Evolutionary conservation across 2,329 filamentous ascomycete species (phyloP), one percentile per base, ranked within the genome.

Genomic region (Sordariomycetes sp.): DNA sequence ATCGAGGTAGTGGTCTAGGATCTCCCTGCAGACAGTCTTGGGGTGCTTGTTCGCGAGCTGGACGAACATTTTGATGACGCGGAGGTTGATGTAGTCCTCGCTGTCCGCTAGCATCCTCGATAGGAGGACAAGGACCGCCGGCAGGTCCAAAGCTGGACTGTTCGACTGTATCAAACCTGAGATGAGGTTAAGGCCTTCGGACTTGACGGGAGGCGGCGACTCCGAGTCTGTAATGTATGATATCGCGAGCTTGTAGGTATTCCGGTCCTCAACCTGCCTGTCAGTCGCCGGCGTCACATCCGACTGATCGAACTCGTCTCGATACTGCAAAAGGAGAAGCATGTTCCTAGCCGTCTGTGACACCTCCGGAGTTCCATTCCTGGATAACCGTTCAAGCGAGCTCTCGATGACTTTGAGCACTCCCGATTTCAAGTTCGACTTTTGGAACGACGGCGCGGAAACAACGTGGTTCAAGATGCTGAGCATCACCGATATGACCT

Each of bases 11-110:
- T 81, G 77, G 25, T 88, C 84, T 0, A 86, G 69, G 0, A 90
- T 70, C 62, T 88, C 84, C 24, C 73, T 75, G 3, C 79, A 71
- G 0, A 84, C 82, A 0, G 84, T 78, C 50, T 76, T 79, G 0
- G 85, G 83, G 55, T 88, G 85, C 58, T 73, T 76, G 60, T 76
- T 70, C 0, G 84, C 79, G 12, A 90, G 68, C 25, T 81, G 77
- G 0, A 79, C 78, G 59, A 88, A 81, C 1, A 85, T 75, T 60
- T 81, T 82, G 60, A 90, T 80, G 17, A 82, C 79, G n/a, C 81
- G 77, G 2, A 86, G 72, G 63, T 87, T 86, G 60, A 89, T 83
- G 64, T 85, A 90, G 58, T 87, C 85, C 58, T 90, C 87, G 6
- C 76, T 72, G 54, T 87, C 84, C 59, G 78, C 76, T 1, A 89